Conservation (phyloP, 352 stramenopile genomes). For the Aphanomyces cochlioides region DNA sequence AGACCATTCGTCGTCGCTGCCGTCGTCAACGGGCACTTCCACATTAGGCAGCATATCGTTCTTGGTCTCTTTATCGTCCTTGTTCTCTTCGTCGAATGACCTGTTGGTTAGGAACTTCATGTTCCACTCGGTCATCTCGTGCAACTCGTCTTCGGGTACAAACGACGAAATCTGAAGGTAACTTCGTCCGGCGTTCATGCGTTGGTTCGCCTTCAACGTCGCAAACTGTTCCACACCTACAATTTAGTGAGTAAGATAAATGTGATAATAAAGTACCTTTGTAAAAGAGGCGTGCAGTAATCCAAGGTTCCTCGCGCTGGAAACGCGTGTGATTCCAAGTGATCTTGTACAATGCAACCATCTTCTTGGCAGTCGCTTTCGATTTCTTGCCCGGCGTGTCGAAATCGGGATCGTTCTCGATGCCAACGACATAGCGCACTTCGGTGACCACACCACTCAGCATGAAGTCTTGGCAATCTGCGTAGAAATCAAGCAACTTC, state of each 20-base stretch:
- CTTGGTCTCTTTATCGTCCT: background rate
- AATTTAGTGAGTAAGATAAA: background rate
- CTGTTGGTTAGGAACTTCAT: background rate
- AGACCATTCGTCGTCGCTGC: slow-evolving; percentile 1
- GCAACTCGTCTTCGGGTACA: background rate
- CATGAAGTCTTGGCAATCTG: too few species aligned
- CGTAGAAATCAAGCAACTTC: too few species aligned
- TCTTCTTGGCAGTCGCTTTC: too few species aligned
- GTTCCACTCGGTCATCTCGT: background rate
- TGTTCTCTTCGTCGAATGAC: background rate
- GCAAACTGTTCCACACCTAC: slow-evolving; percentile 1
- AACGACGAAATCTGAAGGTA: too few species aligned
- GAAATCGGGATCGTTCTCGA: background rate
- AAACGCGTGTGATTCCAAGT: too few species aligned
- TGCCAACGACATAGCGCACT: slow-evolving; percentile 1
- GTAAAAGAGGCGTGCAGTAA: too few species aligned
- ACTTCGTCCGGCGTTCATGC: background rate
- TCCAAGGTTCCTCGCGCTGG: too few species aligned
- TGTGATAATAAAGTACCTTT: too few species aligned
- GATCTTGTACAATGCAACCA: too few species aligned
- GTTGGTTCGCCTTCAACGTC: slow-evolving; percentile 1
- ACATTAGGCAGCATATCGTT: background rate
- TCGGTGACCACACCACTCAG: background rate
- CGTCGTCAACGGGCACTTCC: background rate
- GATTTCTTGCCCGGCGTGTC: background rate